Conservation (phyloP, 2,329 filamentous ascomycete species). For the Epichloe elymi region DNA sequence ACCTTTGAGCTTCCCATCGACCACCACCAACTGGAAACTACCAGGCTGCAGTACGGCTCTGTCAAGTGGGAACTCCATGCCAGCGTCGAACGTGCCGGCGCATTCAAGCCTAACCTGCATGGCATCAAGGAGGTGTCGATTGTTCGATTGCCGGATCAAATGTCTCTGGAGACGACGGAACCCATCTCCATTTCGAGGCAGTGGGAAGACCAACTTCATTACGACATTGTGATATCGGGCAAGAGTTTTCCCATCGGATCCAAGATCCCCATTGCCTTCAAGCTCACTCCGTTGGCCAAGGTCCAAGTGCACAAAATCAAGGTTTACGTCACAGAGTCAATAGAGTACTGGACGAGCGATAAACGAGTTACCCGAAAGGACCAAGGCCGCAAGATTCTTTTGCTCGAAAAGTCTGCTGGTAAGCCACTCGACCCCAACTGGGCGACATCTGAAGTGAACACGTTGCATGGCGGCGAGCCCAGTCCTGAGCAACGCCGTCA, state of each 20-base stretch:
- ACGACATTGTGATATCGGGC: slow-evolving; percentile 91
- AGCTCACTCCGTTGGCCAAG: slow-evolving; percentile 82
- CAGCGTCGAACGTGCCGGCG: slow-evolving; percentile 70
- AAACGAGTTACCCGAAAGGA: slow-evolving; percentile 76
- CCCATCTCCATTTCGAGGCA: slow-evolving; percentile 87
- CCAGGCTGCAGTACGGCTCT: slow-evolving; percentile 71
- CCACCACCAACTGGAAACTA: slow-evolving; percentile 78
- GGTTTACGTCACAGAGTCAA: slow-evolving; percentile 78
- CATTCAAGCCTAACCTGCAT: slow-evolving; percentile 78
- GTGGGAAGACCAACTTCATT: slow-evolving; percentile 91
- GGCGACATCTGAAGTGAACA: slow-evolving; percentile 60
- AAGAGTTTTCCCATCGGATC: slow-evolving; percentile 86
- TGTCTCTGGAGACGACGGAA: slow-evolving; percentile 80
- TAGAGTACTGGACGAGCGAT: slow-evolving; percentile 82
- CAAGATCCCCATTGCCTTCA: slow-evolving; percentile 86
- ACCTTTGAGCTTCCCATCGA: slow-evolving; percentile 82
- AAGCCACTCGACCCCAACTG: slow-evolving; percentile 60
- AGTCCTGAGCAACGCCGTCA: slow-evolving; percentile 33
- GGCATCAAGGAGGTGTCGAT: slow-evolving; percentile 72
- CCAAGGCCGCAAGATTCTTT: slow-evolving; percentile 66
- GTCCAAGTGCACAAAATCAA: slow-evolving; percentile 89
- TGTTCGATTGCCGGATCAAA: slow-evolving; percentile 74
- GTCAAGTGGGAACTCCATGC: slow-evolving; percentile 84
- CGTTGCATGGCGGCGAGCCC: slow-evolving; percentile 70
- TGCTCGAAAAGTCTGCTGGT: slow-evolving; percentile 82